Percentiles rank a stretch among this genome's conserved stretches.
Conservation (phyloP, 2,329 filamentous ascomycete species). For the Penicillium sp. region DNA sequence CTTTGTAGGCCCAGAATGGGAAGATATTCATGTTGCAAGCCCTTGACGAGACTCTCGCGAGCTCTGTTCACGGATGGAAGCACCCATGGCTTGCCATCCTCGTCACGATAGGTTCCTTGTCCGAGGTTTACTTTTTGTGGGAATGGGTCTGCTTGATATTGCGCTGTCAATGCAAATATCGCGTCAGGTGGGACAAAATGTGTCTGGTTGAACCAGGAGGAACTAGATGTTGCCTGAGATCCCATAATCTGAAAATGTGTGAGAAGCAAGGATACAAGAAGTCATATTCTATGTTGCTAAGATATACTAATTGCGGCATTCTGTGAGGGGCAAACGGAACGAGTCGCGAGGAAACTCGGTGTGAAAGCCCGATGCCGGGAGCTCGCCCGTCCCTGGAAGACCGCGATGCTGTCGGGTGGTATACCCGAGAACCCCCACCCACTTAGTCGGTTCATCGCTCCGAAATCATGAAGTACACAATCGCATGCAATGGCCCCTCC, state of each 20-base stretch:
- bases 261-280: neutral
- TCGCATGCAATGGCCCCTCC: neutral
- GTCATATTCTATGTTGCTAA: neutral
- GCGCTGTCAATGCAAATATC: conserved; percentile 24
- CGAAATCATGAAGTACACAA: neutral
- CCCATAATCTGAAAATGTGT: neutral
- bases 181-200: conserved; percentile 19
- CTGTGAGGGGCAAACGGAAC: neutral
- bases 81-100: conserved; percentile 36
- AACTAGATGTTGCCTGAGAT: neutral
- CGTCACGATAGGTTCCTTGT: conserved; percentile 37
- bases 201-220: conserved; percentile 13
- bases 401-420: neutral
- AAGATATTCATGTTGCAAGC: conserved; percentile 94
- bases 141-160: conserved; percentile 17
- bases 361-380: neutral
- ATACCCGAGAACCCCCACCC: neutral
- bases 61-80: conserved; percentile 31
- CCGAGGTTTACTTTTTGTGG: conserved; percentile 37
- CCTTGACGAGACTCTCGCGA: conserved; percentile 56
- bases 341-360: neutral
- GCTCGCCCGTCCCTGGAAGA: neutral
- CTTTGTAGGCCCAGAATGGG: conserved; percentile 81
- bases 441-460: neutral
- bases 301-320: neutral